phyloP scores from a whole-genome alignment of 2,329 filamentous ascomycete species.

The Diaporthe aspalathi region DNA sequence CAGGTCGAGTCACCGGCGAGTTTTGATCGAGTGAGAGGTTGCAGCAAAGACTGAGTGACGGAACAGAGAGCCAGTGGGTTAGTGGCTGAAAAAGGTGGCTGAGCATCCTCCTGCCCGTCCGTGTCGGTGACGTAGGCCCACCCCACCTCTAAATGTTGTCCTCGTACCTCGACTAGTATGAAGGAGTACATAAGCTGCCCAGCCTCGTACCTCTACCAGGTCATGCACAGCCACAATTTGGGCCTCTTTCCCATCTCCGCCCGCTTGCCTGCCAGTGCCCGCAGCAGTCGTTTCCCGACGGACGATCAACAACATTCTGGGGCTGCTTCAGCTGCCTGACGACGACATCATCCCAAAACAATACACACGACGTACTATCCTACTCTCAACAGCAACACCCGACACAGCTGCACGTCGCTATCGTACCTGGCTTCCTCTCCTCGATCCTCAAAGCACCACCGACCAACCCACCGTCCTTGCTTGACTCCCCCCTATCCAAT shows the following conservation, averaged over 20 bases:
- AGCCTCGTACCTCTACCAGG: neutral
- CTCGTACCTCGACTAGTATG: too few relatives aligned
- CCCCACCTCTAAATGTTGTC: too few relatives aligned
- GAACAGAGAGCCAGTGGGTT: neutral
- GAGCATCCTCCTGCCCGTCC: neutral
- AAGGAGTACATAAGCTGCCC: too few relatives aligned
- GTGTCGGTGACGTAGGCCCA: constrained; percentile 14
- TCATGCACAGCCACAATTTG: constrained; percentile 4
- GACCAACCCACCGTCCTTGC: neutral
- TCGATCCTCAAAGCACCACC: neutral
- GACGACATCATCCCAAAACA: constrained; percentile 16
- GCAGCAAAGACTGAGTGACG: too few relatives aligned
- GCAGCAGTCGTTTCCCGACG: constrained; percentile 14
- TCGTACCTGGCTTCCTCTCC: too few relatives aligned
- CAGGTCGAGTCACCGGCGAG: constrained; percentile 10
- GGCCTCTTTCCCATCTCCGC: neutral
- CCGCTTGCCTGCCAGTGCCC: neutral
- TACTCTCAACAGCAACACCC: neutral
- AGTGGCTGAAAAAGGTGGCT: neutral
- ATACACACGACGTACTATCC: neutral
- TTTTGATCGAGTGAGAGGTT: neutral
- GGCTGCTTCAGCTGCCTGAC: constrained; percentile 5
- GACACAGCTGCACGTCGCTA: neutral
- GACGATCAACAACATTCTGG: constrained; percentile 9
- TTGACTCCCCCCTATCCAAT: constrained; percentile 10